A percentile compares a stretch with the other conserved stretches of the same genome.
Conservation (phyloP, 1,139 yeast species). For the Kodamaea ohmeri region DNA sequence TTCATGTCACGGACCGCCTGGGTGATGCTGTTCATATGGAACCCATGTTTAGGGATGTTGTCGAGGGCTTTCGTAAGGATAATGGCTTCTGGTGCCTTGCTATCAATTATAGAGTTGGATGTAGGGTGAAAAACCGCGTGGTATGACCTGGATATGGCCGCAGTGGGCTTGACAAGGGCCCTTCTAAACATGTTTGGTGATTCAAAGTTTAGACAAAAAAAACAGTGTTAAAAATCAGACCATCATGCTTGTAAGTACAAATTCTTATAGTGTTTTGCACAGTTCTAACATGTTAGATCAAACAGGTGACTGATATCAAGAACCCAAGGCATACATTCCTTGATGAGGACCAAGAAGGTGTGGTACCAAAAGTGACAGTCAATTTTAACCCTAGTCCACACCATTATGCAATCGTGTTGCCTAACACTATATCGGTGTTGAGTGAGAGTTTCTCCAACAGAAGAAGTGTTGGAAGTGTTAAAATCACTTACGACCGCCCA, state of each 20-base stretch:
- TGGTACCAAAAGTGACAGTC: constrained; percentile 16
- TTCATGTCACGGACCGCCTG: constrained; percentile 61
- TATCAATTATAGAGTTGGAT: constrained; percentile 33
- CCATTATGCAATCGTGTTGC: constrained; percentile 26
- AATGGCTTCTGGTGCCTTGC: constrained; percentile 30
- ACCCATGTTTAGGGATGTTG: constrained; percentile 69
- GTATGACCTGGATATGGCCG: constrained; percentile 17
- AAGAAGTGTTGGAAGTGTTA: constrained; percentile 22
- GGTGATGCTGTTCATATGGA: constrained; percentile 57
- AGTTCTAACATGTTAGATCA: constrained; percentile 34
- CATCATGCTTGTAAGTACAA: constrained; percentile 10
- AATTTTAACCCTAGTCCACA: constrained; percentile 5
- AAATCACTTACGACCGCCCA: constrained; percentile 23
- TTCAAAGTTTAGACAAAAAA: constrained; percentile 2
- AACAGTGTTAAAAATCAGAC: constrained; percentile 1
- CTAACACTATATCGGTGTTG: constrained; percentile 28
- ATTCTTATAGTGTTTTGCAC: neutral
- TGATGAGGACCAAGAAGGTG: constrained; percentile 33
- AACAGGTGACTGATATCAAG: constrained; percentile 54
- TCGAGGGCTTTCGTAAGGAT: constrained; percentile 37
- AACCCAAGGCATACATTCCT: constrained; percentile 56
- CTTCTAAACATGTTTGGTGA: constrained; percentile 5
- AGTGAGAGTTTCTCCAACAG: constrained; percentile 20
- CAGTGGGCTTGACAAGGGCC: neutral
- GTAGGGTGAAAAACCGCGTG: constrained; percentile 39